These are phyloP conservation scores for Dioszegia aurantiaca DNA, from an alignment of 768 basidiomycete species.

Conservation along the genomic window DNA sequence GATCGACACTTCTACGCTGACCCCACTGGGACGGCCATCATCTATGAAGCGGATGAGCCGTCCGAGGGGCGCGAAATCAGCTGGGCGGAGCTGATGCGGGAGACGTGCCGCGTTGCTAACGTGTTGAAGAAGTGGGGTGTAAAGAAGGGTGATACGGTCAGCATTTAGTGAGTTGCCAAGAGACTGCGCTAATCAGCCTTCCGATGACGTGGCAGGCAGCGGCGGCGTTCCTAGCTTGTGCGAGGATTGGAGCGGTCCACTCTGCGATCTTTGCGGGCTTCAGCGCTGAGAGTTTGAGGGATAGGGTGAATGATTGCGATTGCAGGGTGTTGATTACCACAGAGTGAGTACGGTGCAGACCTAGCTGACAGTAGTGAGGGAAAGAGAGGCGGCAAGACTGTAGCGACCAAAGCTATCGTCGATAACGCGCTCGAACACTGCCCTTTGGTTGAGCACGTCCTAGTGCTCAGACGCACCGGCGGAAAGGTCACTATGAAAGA, in stretches of 20 bases:
- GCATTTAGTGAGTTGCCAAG: slow-evolving; percentile 35
- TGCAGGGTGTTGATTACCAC: slow-evolving; percentile 89
- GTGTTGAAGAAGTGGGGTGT: slow-evolving; percentile 84
- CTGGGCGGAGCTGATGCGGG: slow-evolving; percentile 80
- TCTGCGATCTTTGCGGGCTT: slow-evolving; percentile 98
- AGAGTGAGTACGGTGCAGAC: slow-evolving; percentile 56
- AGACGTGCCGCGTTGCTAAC: slow-evolving; percentile 85
- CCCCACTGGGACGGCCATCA: slow-evolving; percentile 86
- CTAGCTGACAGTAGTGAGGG: slow-evolving; percentile 61
- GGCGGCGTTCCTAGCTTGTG: slow-evolving; percentile 95
- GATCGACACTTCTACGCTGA: slow-evolving; percentile 91
- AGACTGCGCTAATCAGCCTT: slow-evolving; percentile 27
- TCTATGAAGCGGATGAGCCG: slow-evolving; percentile 97
- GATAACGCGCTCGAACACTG: slow-evolving; percentile 84
- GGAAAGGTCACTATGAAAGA: slow-evolving; percentile 72
- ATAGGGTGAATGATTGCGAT: slow-evolving; percentile 84
- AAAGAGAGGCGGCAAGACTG: slow-evolving; percentile 84
- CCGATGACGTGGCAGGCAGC: slow-evolving; percentile 68
- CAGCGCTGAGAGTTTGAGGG: slow-evolving; percentile 87
- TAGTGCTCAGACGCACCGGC: slow-evolving; percentile 86
- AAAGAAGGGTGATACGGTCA: slow-evolving; percentile 77
- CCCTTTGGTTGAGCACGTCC: slow-evolving; percentile 80
- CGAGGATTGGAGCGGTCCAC: slow-evolving; percentile 92
- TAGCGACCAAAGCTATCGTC: slow-evolving; percentile 69
- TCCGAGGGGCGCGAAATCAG: slow-evolving; percentile 70